Evolutionary conservation across 768 basidiomycete species (phyloP), one percentile per base, ranked within the genome.

Genomic region (Boletus speciosus): DNA sequence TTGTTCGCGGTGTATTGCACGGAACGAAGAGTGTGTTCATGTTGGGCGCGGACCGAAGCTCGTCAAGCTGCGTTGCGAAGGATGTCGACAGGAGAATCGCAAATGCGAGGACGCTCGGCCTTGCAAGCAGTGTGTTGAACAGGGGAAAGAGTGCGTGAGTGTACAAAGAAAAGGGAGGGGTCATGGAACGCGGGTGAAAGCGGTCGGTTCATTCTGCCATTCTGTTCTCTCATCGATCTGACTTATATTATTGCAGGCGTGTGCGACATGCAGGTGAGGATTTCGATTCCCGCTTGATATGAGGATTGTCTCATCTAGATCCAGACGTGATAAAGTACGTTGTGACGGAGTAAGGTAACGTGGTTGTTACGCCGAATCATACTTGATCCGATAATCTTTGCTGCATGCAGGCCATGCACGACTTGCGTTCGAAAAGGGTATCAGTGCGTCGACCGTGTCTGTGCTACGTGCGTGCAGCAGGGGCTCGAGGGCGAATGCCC

Each of bases 81-180:
- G 71, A 12, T 85, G 83, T 62, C 70, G 83, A 56, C 71, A 73
- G 57, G 76, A 80, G 35, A 80, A 83, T 42, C 81, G 76, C 59
- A 78, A 77, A 42, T 85, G 83, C 59, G 84, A 85, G 64, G 83
- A 85, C 16, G 69, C 71, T 6, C 73, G 83, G 39, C 84, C 84
- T 4, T 85, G 83, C 66, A 70, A 63, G 49, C 74, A 75, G 53
- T 85, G 83, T 59, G 63, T 76, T 23, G 76, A 81, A 23, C 65
- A 69, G 49, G 74, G 71, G 15, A 77, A 70, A 56, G 72, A 75
- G 39, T 86, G 84, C 59, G 61, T 80, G 51, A 78, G 70, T 25
- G 71, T 77, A 5, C 77, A 78, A 11, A 71, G 81, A 51, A 82
- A 78, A 63, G 74, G 81, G 10, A 74, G 77, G 59, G 82, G 83